Evolutionary conservation across 495 filamentous ascomycete genomes (phyloP), one percentile per base, ranked within the genome.

Genomic region (Aspergillus nanangensis): DNA sequence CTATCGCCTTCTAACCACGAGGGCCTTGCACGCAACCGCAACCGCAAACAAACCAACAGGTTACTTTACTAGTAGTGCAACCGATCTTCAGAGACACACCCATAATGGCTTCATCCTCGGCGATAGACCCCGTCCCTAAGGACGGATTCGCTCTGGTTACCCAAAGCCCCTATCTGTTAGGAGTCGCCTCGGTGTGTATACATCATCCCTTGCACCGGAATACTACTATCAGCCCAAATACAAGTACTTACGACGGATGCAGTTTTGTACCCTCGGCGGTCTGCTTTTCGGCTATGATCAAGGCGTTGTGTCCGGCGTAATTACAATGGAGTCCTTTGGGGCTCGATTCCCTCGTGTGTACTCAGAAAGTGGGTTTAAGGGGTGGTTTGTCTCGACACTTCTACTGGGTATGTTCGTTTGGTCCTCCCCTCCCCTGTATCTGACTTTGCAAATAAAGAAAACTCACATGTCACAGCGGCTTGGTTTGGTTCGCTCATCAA

Each of bases 371-470:
- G 78, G 82, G 0, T 81, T 69, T 47, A 87, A 88, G 58, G 87
- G 86, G 22, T 88, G 86, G 82, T 69, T 90, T 38, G 87, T 87
- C 4, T 79, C 88, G 2, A 91, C 90, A 45, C 79, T 92, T 51
- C 80, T 91, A 52, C 76, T 94, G 3, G 88, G 88, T 60, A 31
- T 44, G 52, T 41, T 44, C 2, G 3, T 8, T 4, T 41, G 37
- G 29, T 5, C 19, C 10, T 22, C 24, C 9, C 24, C 8, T 1
- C 10, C 1, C 33, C 7, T 17, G 3, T 35, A 79, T 14, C 86
- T 87, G 80, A n/a, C n/a, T n/a, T n/a, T n/a, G n/a, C n/a, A n/a
- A n/a, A n/a, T n/a, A n/a, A n/a, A n/a, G n/a, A n/a, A n/a, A n/a
- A 5, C 15, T 34, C 8, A 50, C 21, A 40, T 25, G 18, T 78